These are phyloP conservation scores for Pholiota microspora DNA, from an alignment of 768 basidiomycete genomes.

Conservation along the genomic window DNA sequence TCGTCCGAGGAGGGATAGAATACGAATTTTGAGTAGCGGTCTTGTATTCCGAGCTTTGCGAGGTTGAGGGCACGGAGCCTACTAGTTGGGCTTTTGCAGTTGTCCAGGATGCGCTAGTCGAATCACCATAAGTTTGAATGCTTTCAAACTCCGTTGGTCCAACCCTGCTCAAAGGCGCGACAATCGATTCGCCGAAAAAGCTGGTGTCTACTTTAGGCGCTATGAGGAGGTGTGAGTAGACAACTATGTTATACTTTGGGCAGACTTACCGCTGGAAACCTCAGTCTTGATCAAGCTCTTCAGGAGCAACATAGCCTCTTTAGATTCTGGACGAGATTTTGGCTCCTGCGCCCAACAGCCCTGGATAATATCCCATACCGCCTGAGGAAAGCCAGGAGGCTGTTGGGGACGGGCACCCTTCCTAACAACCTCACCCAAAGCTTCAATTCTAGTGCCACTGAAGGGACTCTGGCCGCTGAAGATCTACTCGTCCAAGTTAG, in stretches of 20 bases:
- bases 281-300: not conserved
- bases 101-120: not conserved
- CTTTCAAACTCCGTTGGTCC: not conserved
- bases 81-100: not conserved
- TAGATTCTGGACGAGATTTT: conserved; percentile 1
- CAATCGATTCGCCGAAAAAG: not conserved
- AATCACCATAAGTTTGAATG: not conserved
- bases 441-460: not conserved
- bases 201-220: not conserved
- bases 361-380: conserved; percentile 1
- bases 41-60: not conserved
- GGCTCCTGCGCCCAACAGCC: conserved; percentile 1
- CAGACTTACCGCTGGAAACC: not conserved
- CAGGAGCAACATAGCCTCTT: not conserved
- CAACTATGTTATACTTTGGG: not conserved
- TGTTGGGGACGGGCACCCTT: not conserved
- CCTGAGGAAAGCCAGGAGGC: not conserved
- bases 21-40: not conserved
- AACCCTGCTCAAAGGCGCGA: not conserved
- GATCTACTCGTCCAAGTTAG: not conserved
- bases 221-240: not conserved
- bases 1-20: not conserved
- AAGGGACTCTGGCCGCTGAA: conserved; percentile 2
- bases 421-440: conserved; percentile 1
- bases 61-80: not conserved